These are phyloP conservation scores for Silybum marianum DNA, from an alignment of 129 eudicot species.

Conservation along the genomic window DNA sequence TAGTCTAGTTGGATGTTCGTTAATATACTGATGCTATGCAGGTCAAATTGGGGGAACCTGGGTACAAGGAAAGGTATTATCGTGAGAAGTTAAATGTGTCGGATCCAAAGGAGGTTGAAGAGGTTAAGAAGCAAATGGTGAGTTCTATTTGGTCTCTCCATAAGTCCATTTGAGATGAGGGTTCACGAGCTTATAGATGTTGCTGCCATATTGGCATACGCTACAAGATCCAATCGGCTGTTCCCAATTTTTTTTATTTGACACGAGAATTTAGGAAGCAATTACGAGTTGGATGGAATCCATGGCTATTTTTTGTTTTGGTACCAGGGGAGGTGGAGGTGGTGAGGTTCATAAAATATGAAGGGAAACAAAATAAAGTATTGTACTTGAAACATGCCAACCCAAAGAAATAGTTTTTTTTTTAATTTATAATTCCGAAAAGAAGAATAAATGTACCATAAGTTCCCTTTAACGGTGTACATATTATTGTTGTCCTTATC, in stretches of 20 bases:
- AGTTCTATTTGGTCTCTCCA: slow-evolving; percentile 32
- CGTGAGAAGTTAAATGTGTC: slow-evolving; percentile 77
- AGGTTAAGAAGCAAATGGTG: slow-evolving; percentile 68
- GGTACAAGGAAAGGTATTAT: slow-evolving; percentile 94
- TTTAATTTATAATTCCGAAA: neutral
- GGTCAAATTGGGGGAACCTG: slow-evolving; percentile 97
- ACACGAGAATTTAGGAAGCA: neutral
- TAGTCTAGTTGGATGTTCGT: neutral
- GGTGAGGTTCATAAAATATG: neutral
- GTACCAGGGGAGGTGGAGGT: neutral
- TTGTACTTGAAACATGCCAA: neutral
- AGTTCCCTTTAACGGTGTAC: neutral
- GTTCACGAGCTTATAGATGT: neutral
- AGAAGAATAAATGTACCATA: slow-evolving; percentile 13
- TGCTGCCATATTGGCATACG: neutral
- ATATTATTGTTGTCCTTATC: slow-evolving; percentile 11
- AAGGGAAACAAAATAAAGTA: neutral
- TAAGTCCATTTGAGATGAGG: neutral
- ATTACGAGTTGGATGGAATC: neutral
- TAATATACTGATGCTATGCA: slow-evolving; percentile 27
- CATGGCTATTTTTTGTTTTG: neutral
- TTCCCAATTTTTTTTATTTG: neutral
- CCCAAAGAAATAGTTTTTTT: neutral
- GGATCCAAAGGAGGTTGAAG: slow-evolving; percentile 61
- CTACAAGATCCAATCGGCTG: neutral